These are phyloP conservation scores for Pythium guiyangense DNA, from an alignment of 352 stramenopile species.

Conservation along the genomic window DNA sequence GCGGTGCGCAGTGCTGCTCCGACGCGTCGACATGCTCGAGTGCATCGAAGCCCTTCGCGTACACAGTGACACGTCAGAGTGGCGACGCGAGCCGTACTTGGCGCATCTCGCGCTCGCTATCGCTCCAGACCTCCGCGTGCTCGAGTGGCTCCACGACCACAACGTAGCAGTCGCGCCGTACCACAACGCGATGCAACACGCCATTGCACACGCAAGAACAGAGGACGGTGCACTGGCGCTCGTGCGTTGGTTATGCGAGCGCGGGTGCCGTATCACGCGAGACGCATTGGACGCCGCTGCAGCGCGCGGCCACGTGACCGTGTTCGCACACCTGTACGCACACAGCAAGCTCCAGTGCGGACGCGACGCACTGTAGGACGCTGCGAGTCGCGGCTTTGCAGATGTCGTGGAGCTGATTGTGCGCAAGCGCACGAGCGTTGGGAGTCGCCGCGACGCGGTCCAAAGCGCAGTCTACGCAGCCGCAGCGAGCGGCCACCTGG, in stretches of 20 bases:
- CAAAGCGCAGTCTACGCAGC: too few species aligned
- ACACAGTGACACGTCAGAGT: neutral
- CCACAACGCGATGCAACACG: too few species aligned
- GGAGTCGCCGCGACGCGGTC: too few species aligned
- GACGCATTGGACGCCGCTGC: too few species aligned
- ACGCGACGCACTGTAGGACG: neutral
- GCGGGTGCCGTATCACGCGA: conserved; percentile 21
- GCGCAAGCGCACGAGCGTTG: too few species aligned
- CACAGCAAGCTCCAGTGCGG: neutral
- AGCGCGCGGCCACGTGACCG: neutral
- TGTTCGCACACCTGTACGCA: neutral
- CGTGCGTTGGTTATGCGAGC: too few species aligned
- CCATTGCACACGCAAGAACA: neutral
- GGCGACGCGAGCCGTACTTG: neutral
- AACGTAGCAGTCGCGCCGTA: too few species aligned
- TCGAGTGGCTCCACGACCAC: conserved; percentile 10
- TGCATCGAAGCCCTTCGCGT: neutral
- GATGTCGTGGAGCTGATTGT: too few species aligned
- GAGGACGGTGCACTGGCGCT: too few species aligned
- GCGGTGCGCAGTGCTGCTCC: too few species aligned
- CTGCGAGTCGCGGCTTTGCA: neutral
- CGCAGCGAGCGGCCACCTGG: too few species aligned
- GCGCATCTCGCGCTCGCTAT: neutral
- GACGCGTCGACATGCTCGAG: neutral
- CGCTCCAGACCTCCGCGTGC: too few species aligned